A percentile compares a stretch with the other conserved stretches of the same genome.
These are phyloP conservation scores for Botrytis paeoniae DNA, from an alignment of 2,329 filamentous ascomycete genomes.

Conservation along the genomic window DNA sequence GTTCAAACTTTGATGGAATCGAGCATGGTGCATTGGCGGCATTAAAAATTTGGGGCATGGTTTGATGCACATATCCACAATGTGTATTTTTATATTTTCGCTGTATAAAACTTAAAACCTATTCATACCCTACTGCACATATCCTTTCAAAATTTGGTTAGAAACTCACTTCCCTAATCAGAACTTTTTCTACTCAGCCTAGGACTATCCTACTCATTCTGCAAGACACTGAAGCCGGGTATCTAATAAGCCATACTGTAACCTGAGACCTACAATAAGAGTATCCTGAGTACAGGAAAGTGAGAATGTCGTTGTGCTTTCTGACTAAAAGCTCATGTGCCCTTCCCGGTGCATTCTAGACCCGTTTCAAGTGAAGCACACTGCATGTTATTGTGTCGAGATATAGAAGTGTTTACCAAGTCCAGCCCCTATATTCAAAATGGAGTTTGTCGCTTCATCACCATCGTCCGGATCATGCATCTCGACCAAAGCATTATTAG, in stretches of 20 bases:
- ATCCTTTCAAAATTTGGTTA: neutral
- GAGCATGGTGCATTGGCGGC: conserved; percentile 10
- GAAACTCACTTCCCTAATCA: neutral
- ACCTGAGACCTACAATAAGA: neutral
- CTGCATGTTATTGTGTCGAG: neutral
- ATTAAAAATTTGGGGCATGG: conserved; percentile 6
- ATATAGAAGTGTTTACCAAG: neutral
- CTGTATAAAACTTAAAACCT: neutral
- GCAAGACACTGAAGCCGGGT: neutral
- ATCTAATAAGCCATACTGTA: neutral
- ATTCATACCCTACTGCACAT: neutral
- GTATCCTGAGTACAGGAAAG: neutral
- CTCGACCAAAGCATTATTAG: conserved; percentile 3
- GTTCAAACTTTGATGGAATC: conserved; percentile 7
- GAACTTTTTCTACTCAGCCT: neutral
- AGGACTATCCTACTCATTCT: neutral
- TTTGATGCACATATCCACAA: conserved; percentile 11
- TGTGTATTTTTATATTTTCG: conserved; percentile 12
- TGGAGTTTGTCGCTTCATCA: neutral
- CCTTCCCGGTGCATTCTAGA: neutral
- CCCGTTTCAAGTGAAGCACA: conserved; percentile 17
- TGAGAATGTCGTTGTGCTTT: neutral
- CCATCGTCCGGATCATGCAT: neutral
- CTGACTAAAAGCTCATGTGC: neutral
- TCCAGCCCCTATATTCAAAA: neutral